Percentiles rank a stretch among this genome's conserved stretches.
These are phyloP conservation scores for Neckera pumila DNA, from an alignment of 225 moss, liverwort and hornwort genomes.

Conservation along the genomic window DNA sequence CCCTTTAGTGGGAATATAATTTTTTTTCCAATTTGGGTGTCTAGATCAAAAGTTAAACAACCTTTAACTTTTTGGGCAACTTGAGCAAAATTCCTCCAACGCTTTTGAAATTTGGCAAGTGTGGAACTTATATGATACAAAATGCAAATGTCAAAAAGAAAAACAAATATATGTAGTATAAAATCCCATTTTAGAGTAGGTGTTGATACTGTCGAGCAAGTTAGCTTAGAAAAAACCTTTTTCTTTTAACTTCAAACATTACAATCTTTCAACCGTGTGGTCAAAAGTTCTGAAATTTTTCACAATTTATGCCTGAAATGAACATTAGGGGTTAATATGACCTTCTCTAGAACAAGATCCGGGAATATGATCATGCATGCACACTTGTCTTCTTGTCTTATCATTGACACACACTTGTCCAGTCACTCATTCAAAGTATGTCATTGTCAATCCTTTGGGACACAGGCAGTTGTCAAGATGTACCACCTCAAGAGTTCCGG, in stretches of 20 bases:
- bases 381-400: not conserved
- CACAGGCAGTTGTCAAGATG: not conserved
- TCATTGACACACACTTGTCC: not conserved
- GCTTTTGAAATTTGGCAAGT: not conserved
- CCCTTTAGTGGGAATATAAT: not conserved
- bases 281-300: not conserved
- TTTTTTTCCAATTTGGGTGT: rapidly evolving
- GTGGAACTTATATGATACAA: not conserved
- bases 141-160: not conserved
- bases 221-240: not conserved
- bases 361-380: not conserved
- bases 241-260: not conserved
- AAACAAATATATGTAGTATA: not conserved
- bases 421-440: not conserved
- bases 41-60: rapidly evolving
- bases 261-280: not conserved
- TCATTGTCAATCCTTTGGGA: not conserved
- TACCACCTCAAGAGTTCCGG: not conserved
- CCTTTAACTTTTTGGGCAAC: rapidly evolving
- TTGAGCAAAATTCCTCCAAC: not conserved
- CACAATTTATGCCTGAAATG: not conserved
- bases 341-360: not conserved
- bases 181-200: not conserved
- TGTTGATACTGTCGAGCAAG: rapidly evolving
- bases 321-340: too few species aligned